A percentile compares a stretch with the other conserved stretches of the same genome.
Evolutionary conservation across 2,329 filamentous ascomycete species (phyloP).

Genomic region (Ophiosphaerella herpotricha): DNA sequence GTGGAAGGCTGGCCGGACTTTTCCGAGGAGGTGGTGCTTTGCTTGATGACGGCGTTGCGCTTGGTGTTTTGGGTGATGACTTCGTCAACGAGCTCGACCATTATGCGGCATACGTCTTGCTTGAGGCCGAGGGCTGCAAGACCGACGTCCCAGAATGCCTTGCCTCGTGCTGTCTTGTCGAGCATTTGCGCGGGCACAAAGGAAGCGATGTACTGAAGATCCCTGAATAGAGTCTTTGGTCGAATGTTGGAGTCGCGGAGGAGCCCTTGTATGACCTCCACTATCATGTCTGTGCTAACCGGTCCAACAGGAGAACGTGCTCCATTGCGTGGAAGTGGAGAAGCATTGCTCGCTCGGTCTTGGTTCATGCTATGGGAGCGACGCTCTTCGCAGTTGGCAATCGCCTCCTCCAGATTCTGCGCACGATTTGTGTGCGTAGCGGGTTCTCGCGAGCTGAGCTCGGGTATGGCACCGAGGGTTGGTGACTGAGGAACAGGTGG

Average conservation of each 20-base stretch:
- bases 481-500: conserved; percentile 51
- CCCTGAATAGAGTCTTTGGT: conserved; percentile 54
- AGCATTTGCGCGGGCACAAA: conserved; percentile 63
- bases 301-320: conserved; percentile 44
- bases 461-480: conserved; percentile 51
- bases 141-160: conserved; percentile 88
- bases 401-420: conserved; percentile 65
- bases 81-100: conserved; percentile 74
- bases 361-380: conserved; percentile 62
- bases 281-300: conserved; percentile 50
- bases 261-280: conserved; percentile 49
- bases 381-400: conserved; percentile 71
- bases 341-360: conserved; percentile 40
- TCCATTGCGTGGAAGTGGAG: conserved; percentile 44
- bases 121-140: conserved; percentile 88
- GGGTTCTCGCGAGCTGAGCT: conserved; percentile 51
- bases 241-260: conserved; percentile 52
- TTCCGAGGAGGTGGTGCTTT: conserved; percentile 23
- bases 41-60: conserved; percentile 50
- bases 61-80: conserved; percentile 72
- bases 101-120: conserved; percentile 82
- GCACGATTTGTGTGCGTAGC: conserved; percentile 49
- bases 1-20: conserved; percentile 17
- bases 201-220: conserved; percentile 62
- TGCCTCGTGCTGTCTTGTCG: conserved; percentile 64